Evolutionary conservation across 2,329 filamentous ascomycete species (phyloP).

Genomic region (Byssothecium circinans): DNA sequence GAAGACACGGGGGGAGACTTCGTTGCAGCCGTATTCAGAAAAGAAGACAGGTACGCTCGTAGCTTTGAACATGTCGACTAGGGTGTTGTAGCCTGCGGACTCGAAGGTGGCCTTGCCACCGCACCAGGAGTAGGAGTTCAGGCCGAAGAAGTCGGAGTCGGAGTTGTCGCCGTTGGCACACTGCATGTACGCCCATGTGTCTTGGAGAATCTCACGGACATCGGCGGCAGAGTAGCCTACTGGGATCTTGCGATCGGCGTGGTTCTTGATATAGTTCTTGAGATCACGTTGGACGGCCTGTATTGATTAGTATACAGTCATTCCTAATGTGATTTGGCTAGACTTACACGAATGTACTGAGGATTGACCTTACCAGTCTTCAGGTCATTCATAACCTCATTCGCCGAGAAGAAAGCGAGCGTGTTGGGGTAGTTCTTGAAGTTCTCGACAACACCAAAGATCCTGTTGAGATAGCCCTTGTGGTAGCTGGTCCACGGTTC

Average conservation of each 20-base stretch:
- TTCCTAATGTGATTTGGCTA: neutral
- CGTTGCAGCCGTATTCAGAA: constrained; percentile 80
- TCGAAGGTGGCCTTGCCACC: constrained; percentile 66
- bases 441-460: constrained; percentile 65
- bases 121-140: constrained; percentile 77
- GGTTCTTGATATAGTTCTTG: constrained; percentile 67
- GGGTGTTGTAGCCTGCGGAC: constrained; percentile 60
- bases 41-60: constrained; percentile 77
- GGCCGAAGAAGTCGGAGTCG: constrained; percentile 72
- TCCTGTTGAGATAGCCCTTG: constrained; percentile 57
- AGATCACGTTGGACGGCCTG: constrained; percentile 66
- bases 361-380: constrained; percentile 55
- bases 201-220: constrained; percentile 71
- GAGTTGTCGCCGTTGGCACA: constrained; percentile 63
- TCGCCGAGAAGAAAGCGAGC: constrained; percentile 67
- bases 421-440: constrained; percentile 69
- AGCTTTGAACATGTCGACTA: constrained; percentile 66
- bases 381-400: constrained; percentile 68
- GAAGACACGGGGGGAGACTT: constrained; percentile 65
- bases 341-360: constrained; percentile 57
- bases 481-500: constrained; percentile 60
- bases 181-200: constrained; percentile 75
- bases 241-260: constrained; percentile 60
- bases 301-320: constrained; percentile 9
- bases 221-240: constrained; percentile 74